Evolutionary conservation across 495 filamentous ascomycete species (phyloP), one percentile per base, ranked within the genome.

Genomic region (Neurospora tetrasperma): DNA sequence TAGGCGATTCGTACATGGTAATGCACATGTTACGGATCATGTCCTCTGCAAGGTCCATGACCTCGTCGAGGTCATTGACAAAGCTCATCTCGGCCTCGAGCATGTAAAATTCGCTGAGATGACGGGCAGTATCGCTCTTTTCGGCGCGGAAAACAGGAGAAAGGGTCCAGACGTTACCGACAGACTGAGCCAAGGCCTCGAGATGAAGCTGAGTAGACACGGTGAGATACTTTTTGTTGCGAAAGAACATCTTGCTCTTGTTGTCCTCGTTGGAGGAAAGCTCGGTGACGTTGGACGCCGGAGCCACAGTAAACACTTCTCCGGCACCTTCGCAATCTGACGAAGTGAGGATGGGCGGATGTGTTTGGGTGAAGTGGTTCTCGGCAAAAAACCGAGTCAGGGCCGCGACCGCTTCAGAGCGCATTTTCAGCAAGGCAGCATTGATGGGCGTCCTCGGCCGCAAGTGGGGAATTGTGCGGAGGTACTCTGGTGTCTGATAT

Each of bases 71-170:
- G 69, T 89, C 85, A 40, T 92, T 84, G 70, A 90, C 89, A 79
- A 97, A 97, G 79, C 87, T 90, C 70, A 92, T 82, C 81, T 99
- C 96, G 9, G 90, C 94, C 82, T 99, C 96, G 2, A 99, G 88
- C 96, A 99, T 99, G 82, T 98, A 98, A 80, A 99, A 99, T 77
- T 99, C 96, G 83, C 93, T 97, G 68, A 98, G 84, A 82, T 99
- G 96, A 43, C 96, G 91, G 18, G 94, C 88, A 7, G 96, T 98
- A 81, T 98, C 94, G 79, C 94, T 97, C 82, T 89, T 92, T 79
- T 99, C 96, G 5, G 96, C 96, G 59, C 96, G 90, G 78, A 99
- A 99, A 2, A 93, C 94, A 18, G 96, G 96, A 11, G 94, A 94
- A 23, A 99, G 81, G 4, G 96, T 91, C 96, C 96, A 99, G 20